Percentiles rank a stretch among this genome's conserved stretches.
Evolutionary conservation across 1,284 basidiomycete species (phyloP).

Genomic region (Volvariella volvacea): DNA sequence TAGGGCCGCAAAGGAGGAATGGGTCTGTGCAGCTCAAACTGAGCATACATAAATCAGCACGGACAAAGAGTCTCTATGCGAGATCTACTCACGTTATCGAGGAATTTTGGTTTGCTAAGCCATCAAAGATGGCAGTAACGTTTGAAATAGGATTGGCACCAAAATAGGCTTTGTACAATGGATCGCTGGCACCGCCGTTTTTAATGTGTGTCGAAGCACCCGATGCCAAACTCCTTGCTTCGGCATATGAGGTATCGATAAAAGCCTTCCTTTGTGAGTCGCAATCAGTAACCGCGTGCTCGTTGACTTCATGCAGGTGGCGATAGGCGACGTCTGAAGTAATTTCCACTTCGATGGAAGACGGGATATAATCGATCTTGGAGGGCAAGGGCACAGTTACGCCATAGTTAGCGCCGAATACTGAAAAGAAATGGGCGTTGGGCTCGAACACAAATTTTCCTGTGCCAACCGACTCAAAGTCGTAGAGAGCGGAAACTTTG

Average conservation of each 20-base stretch:
- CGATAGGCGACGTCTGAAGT: conserved; percentile 24
- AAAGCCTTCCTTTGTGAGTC: conserved; percentile 21
- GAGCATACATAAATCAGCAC: not conserved
- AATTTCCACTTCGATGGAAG: conserved; percentile 24
- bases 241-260: conserved; percentile 29
- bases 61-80: not conserved
- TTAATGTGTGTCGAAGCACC: conserved; percentile 22
- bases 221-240: conserved; percentile 27
- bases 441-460: conserved; percentile 28
- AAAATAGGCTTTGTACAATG: conserved; percentile 28
- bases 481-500: conserved; percentile 27
- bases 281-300: conserved; percentile 27
- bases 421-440: conserved; percentile 24
- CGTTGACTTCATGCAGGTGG: conserved; percentile 18
- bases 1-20: conserved; percentile 23
- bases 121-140: conserved; percentile 21
- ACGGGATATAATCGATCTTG: conserved; percentile 17
- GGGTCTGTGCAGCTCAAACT: conserved; percentile 28
- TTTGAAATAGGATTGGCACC: conserved; percentile 23
- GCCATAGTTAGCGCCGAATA: conserved; percentile 15
- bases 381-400: conserved; percentile 13
- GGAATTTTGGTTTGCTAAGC: conserved; percentile 27
- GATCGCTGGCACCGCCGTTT: conserved; percentile 22
- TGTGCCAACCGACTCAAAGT: conserved; percentile 27
- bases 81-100: conserved; percentile 26